Conservation (phyloP, 768 basidiomycete species). For the Gymnopilus dilepis region DNA sequence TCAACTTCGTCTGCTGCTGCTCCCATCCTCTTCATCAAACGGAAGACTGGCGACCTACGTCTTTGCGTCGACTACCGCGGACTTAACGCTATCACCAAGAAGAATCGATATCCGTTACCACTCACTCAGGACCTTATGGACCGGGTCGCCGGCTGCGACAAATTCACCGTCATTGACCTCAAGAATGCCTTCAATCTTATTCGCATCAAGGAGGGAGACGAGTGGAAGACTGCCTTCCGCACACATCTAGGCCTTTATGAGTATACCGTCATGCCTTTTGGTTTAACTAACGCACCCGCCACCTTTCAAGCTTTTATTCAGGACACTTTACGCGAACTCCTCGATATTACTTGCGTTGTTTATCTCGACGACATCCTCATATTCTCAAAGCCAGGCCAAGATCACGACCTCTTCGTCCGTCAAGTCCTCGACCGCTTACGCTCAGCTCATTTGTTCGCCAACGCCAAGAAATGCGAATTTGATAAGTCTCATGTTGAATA, state of each 20-base stretch:
- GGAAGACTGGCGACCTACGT: conserved; percentile 38
- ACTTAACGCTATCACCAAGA: conserved; percentile 40
- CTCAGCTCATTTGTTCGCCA: conserved; percentile 35
- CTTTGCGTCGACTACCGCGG: conserved; percentile 38
- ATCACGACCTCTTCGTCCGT: conserved; percentile 40
- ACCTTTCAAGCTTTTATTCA: conserved; percentile 51
- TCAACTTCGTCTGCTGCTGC: conserved; percentile 37
- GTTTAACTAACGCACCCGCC: conserved; percentile 45
- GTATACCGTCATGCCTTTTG: conserved; percentile 46
- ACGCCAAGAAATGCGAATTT: conserved; percentile 47
- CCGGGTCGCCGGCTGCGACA: neutral
- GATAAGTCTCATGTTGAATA: conserved; percentile 41
- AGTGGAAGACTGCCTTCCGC: conserved; percentile 51
- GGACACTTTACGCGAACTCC: conserved; percentile 40
- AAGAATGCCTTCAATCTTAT: conserved; percentile 15
- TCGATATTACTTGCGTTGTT: conserved; percentile 44
- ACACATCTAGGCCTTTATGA: conserved; percentile 42
- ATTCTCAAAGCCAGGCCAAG: conserved; percentile 38
- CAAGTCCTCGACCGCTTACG: conserved; percentile 38
- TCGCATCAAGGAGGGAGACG: conserved; percentile 34
- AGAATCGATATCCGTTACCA: conserved; percentile 38
- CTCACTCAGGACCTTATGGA: neutral
- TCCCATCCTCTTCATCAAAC: conserved; percentile 38
- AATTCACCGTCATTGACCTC: neutral
- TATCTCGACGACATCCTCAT: conserved; percentile 53